Conservation (phyloP, 805 yeast species). For the Wickerhamiella kazuoi region DNA sequence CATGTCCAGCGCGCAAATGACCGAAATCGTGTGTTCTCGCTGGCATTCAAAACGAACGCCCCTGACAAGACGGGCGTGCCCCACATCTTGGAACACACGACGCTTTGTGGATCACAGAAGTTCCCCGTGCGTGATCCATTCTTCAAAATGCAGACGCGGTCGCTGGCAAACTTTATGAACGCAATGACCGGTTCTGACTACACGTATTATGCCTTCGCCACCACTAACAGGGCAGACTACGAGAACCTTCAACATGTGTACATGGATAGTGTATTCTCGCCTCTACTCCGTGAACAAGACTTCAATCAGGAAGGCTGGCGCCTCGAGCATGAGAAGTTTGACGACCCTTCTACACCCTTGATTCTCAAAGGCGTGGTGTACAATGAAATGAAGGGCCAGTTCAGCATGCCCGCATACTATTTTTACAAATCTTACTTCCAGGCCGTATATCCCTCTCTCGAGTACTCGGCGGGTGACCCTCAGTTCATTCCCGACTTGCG, state of each 20-base stretch:
- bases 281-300: conserved; percentile 59
- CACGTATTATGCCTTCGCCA: conserved; percentile 90
- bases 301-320: conserved; percentile 97
- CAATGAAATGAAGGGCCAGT: conserved; percentile 97
- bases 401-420: conserved; percentile 71
- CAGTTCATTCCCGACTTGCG: conserved; percentile 50
- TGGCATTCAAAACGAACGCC: conserved; percentile 85
- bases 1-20: conserved; percentile 67
- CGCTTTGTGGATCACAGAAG: conserved; percentile 80
- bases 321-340: conserved; percentile 49
- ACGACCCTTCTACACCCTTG: conserved; percentile 43
- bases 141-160: conserved; percentile 88
- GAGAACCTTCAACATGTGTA: conserved; percentile 74
- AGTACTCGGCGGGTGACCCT: conserved; percentile 94
- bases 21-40: conserved; percentile 69
- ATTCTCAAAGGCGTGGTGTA: conserved; percentile 88
- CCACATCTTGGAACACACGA: conserved; percentile 89
- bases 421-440: conserved; percentile 74
- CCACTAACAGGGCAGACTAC: conserved; percentile 72
- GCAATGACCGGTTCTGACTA: conserved; percentile 98
- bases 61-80: conserved; percentile 94
- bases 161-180: conserved; percentile 93
- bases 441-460: conserved; percentile 63
- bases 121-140: conserved; percentile 95
- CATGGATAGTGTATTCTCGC: conserved; percentile 70